These are phyloP conservation scores for Helianthus annuus DNA, from an alignment of 129 eudicot species.

Conservation along the genomic window HanXRQr2.0-SUNRISE NC_035440.2:142589203-142589702, in stretches of 20 bases:
- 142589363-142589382: not conserved
- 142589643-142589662: slow-evolving; percentile 26
- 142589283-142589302: slow-evolving; percentile 64
- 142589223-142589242: slow-evolving; percentile 87
- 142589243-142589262: slow-evolving; percentile 93
- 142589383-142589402: slow-evolving; percentile 42
- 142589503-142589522: slow-evolving; percentile 82
- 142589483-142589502: slow-evolving; percentile 91
- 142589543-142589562: slow-evolving; percentile 88
- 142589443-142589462: slow-evolving; percentile 88
- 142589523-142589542: slow-evolving; percentile 95
- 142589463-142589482: slow-evolving; percentile 79
- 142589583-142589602: slow-evolving; percentile 85
- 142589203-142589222: slow-evolving; percentile 99
- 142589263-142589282: slow-evolving; percentile 86
- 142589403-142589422: slow-evolving; percentile 89
- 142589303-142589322: not conserved
- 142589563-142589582: slow-evolving; percentile 78
- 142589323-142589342: not conserved
- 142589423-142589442: slow-evolving; percentile 87
- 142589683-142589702: slow-evolving; percentile 11
- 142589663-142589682: slow-evolving; percentile 6
- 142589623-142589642: slow-evolving; percentile 30
- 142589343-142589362: not conserved
- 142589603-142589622: slow-evolving; percentile 64